Evolutionary conservation across 768 basidiomycete genomes (phyloP).

Genomic region (Pholiota microspora): DNA sequence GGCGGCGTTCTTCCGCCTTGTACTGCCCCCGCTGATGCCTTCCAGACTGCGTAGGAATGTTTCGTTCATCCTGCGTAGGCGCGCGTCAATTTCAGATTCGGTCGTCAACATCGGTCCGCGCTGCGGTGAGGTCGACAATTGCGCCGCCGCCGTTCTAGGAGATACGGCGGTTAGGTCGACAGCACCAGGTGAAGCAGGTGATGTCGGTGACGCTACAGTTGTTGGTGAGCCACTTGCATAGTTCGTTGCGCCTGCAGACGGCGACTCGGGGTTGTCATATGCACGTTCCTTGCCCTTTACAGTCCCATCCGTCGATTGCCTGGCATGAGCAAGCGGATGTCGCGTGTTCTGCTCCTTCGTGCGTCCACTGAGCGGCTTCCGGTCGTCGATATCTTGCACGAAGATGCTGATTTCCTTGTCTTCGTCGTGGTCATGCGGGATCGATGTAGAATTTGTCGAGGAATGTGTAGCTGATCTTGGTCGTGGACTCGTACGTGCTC

Average conservation of each 20-base stretch:
- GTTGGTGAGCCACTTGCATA: conserved; percentile 12
- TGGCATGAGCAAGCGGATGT: not conserved
- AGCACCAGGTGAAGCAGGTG: not conserved
- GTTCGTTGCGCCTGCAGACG: not conserved
- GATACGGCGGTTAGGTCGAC: conserved; percentile 1
- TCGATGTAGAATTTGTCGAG: conserved; percentile 40
- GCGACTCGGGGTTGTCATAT: not conserved
- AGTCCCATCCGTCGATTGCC: conserved; percentile 9
- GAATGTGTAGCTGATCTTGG: not conserved
- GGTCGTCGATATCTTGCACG: conserved; percentile 72
- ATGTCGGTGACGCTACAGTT: conserved; percentile 2
- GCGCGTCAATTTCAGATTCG: conserved; percentile 63
- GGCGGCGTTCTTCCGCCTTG: conserved; percentile 17
- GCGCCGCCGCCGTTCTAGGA: not conserved
- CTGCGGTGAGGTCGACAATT: conserved; percentile 21
- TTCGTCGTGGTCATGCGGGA: conserved; percentile 42
- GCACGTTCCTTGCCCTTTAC: conserved; percentile 12
- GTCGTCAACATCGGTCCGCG: conserved; percentile 61
- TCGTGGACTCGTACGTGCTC: not conserved
- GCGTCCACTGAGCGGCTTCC: conserved; percentile 58
- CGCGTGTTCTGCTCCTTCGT: conserved; percentile 19
- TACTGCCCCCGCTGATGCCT: conserved; percentile 41
- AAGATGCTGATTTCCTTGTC: conserved; percentile 80
- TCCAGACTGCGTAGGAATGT: conserved; percentile 63
- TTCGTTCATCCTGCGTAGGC: conserved; percentile 65